Evolutionary conservation across 192 early-diverging fungal species (phyloP).

Genomic region (Coemansia reversa): DNA sequence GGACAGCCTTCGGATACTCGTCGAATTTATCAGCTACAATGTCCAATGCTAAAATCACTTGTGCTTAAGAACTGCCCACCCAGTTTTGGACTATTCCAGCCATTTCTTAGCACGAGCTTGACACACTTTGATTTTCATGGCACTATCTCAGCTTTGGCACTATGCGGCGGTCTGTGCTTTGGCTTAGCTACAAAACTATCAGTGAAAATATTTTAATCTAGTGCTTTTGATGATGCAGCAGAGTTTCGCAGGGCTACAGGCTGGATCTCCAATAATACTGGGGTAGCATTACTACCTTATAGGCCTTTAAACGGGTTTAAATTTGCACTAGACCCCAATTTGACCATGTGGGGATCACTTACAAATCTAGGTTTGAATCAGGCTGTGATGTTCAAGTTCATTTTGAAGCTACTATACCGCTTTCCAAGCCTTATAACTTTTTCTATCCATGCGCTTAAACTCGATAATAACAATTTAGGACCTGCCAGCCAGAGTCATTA

Average conservation of each 20-base stretch:
- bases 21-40: neutral
- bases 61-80: neutral
- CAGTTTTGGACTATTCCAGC: neutral
- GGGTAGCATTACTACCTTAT: neutral
- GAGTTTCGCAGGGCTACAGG: neutral
- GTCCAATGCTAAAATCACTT: neutral
- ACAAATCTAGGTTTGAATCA: neutral
- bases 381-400: neutral
- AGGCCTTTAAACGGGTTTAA: neutral
- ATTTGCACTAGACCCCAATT: neutral
- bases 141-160: neutral
- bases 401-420: neutral
- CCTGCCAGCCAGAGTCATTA: neutral
- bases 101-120: neutral
- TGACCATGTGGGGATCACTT: neutral
- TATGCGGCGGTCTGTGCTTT: neutral
- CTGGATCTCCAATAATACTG: neutral
- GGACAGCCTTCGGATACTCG: neutral
- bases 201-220: neutral
- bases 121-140: neutral
- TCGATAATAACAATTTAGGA: neutral
- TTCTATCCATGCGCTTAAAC: neutral
- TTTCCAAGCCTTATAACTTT: neutral
- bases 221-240: neutral
- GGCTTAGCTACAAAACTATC: neutral